phyloP scores from a whole-genome alignment of 2,329 filamentous ascomycete species.

The Penicillium corylophilum region DNA sequence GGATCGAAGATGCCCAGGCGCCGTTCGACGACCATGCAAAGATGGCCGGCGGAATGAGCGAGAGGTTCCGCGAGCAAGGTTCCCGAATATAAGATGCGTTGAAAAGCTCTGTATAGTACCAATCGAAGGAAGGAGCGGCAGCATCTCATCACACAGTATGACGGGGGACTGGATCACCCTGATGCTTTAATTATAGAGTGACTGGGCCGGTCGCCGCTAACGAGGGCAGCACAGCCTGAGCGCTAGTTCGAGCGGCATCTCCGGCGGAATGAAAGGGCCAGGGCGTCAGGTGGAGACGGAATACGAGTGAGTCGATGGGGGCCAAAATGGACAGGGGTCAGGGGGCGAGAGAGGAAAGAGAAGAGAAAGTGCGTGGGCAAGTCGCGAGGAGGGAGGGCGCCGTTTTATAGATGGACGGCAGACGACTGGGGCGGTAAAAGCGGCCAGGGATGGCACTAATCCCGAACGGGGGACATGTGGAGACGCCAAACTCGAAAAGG shows the following conservation, averaged over 20 bases:
- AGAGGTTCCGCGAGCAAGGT: background rate
- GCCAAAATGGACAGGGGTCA: slow-evolving; percentile 2
- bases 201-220: background rate
- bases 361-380: slow-evolving; percentile 3
- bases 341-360: background rate
- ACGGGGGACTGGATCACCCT: background rate
- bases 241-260: slow-evolving; percentile 4
- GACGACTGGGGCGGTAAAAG: slow-evolving; percentile 2
- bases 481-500: background rate
- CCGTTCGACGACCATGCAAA: background rate
- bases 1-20: background rate
- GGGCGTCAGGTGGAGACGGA: background rate
- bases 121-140: too few species aligned
- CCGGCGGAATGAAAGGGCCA: slow-evolving; percentile 2
- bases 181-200: background rate
- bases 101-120: background rate
- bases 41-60: background rate
- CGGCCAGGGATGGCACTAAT: slow-evolving; percentile 3
- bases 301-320: background rate
- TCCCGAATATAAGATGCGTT: background rate
- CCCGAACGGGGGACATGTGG: background rate
- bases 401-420: slow-evolving; percentile 5
- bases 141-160: too few species aligned
- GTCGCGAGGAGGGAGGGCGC: background rate
- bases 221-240: background rate